A percentile compares a stretch with the other conserved stretches of the same genome.
phyloP scores from a whole-genome alignment of 139 green algal species.

The Chlamydomonas asymmetrica region DNA sequence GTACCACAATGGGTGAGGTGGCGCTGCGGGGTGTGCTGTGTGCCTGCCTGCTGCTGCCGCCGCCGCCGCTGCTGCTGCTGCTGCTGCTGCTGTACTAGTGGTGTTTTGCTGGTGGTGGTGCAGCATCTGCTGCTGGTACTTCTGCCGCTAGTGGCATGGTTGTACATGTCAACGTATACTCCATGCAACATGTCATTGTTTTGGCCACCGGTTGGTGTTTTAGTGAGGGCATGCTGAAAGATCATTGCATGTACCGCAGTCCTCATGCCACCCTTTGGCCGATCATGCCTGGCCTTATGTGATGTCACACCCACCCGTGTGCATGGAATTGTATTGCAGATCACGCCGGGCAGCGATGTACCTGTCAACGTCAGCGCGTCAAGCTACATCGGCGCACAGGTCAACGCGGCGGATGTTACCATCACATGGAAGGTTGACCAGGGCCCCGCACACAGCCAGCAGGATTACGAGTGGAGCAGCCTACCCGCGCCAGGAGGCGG shows the following conservation, averaged over 20 bases:
- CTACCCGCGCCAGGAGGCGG: too few species aligned
- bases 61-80: too few species aligned
- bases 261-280: background rate
- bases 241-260: background rate
- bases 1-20: constrained; percentile 7
- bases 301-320: background rate
- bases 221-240: background rate
- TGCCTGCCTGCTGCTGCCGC: too few species aligned
- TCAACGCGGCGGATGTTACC: constrained; percentile 14
- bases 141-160: too few species aligned
- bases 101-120: too few species aligned
- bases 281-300: background rate
- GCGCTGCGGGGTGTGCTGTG: too few species aligned
- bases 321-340: background rate
- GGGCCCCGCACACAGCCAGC: too few species aligned
- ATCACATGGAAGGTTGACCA: constrained; percentile 23
- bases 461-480: too few species aligned
- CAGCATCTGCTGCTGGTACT: too few species aligned
- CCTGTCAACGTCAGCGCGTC: background rate
- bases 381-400: constrained; percentile 27
- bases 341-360: background rate
- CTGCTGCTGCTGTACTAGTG: too few species aligned
- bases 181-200: background rate
- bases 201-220: background rate
- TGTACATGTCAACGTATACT: too few species aligned